Evolutionary conservation across 106 monocot genomes (phyloP).

Genomic region (Phalaenopsis aphrodite): DNA sequence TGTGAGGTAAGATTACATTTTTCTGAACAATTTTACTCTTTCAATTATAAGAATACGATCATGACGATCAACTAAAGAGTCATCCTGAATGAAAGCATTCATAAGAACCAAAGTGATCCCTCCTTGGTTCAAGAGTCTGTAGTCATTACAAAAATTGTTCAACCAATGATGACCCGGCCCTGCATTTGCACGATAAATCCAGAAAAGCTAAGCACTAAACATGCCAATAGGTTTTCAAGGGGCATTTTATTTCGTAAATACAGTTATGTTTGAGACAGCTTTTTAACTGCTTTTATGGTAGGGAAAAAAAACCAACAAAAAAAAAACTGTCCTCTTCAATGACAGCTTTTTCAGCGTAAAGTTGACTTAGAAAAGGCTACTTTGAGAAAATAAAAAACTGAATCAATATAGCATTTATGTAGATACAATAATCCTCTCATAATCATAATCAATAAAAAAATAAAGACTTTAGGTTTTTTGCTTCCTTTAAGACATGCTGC

Average conservation of each 20-base stretch:
- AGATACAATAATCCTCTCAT: not conserved
- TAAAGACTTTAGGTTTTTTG: not conserved
- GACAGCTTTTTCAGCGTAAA: too few species aligned
- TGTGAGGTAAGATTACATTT: slow-evolving; percentile 15
- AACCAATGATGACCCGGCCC: slow-evolving; percentile 43
- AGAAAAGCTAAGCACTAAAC: not conserved
- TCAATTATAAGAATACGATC: slow-evolving; percentile 18
- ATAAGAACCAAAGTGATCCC: slow-evolving; percentile 25
- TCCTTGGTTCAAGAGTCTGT: slow-evolving; percentile 10
- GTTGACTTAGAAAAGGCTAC: too few species aligned
- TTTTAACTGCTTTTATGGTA: too few species aligned
- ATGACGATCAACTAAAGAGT: slow-evolving; percentile 1
- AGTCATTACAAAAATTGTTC: slow-evolving; percentile 15
- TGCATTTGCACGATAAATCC: slow-evolving; percentile 6
- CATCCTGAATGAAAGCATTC: slow-evolving; percentile 7
- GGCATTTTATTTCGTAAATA: not conserved
- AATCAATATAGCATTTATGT: slow-evolving; percentile 1
- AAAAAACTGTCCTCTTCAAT: too few species aligned
- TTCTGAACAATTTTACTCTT: slow-evolving; percentile 32
- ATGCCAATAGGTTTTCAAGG: not conserved
- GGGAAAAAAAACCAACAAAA: too few species aligned
- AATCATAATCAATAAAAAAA: not conserved
- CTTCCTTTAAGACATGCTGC: not conserved
- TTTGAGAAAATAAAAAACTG: not conserved
- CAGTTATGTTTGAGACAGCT: too few species aligned